Evolutionary conservation across 2,329 filamentous ascomycete species (phyloP).

Genomic region (Claviceps sp.): DNA sequence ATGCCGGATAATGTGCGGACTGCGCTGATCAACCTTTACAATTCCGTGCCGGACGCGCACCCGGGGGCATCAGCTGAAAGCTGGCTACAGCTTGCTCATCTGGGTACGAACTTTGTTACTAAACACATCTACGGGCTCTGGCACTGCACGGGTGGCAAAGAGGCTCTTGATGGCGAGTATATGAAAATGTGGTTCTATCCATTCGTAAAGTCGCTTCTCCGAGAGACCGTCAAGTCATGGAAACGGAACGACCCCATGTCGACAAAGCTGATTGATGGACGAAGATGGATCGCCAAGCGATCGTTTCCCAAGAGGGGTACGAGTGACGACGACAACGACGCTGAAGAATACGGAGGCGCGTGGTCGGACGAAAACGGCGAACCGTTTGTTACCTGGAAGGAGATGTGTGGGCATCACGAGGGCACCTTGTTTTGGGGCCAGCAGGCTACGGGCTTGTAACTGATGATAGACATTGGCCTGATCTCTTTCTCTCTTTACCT

Average conservation of each 20-base stretch:
- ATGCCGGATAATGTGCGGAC: conserved; percentile 19
- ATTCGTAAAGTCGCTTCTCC: conserved; percentile 18
- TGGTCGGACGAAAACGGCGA: conserved; percentile 12
- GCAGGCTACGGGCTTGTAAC: neutral
- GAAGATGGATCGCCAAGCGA: conserved; percentile 15
- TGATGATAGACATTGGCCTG: neutral
- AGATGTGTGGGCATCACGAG: conserved; percentile 15
- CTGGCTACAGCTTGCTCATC: conserved; percentile 19
- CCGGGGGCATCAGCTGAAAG: conserved; percentile 14
- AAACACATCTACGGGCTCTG: conserved; percentile 23
- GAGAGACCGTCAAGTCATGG: conserved; percentile 14
- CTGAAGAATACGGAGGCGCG: conserved; percentile 11
- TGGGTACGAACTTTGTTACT: conserved; percentile 25
- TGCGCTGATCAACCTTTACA: conserved; percentile 18
- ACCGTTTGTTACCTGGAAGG: conserved; percentile 14
- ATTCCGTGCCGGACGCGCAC: conserved; percentile 16
- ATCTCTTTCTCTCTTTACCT: neutral
- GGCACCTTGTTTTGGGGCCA: conserved; percentile 14
- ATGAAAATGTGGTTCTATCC: conserved; percentile 26
- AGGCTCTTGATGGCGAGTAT: conserved; percentile 18
- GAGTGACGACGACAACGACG: conserved; percentile 1
- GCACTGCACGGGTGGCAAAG: conserved; percentile 27
- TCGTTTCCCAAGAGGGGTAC: conserved; percentile 6
- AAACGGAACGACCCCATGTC: conserved; percentile 13
- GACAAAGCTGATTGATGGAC: conserved; percentile 16